Evolutionary conservation across 306 rosid genomes (phyloP), one percentile per base, ranked within the genome.

Genomic region (Amphicarpaea edgeworthii): DNA sequence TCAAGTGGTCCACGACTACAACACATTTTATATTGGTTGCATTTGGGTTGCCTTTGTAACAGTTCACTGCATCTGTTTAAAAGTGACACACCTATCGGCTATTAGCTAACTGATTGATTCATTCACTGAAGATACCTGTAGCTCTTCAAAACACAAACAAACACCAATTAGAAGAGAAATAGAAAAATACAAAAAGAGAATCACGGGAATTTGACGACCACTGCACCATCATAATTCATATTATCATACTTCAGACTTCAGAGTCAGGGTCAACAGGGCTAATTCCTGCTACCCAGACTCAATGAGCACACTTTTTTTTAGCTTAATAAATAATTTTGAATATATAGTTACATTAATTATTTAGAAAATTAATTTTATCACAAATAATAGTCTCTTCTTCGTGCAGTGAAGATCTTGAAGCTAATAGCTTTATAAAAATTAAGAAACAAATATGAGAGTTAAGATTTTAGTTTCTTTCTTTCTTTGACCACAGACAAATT

Each of bases 41-140:
- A 69, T 24, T 77, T 78, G 42, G 47, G 30, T 14, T 12, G 34
- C 21, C 62, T 49, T 45, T 16, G 72, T n/a, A 72, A 16, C 19
- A 58, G 69, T 76, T 75, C 73, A 75, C 42, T 69, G 77, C 43
- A 51, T 15, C 46, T 10, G 2, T 53, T 79, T 30, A 28, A 12
- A 37, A 40, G 67, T 53, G 55, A 23, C 57, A 21, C 69, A 51
- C 38, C 57, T 70, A 14, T 81, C 40, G 12, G 21, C 53, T 14
- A 45, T 30, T 20, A 7, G 28, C 30, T 15, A 15, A 8, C 69
- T 14, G 12, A 8, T 24, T 15, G 1, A 10, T 8, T 62, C 68
- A 60, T 43, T 61, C 15, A 32, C 45, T 32, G 45, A 24, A 32
- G 54, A 42, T 42, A 66, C 17, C 12, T 40, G 9, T 49, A 20